Evolutionary conservation across 2,329 filamentous ascomycete genomes (phyloP).

Genomic region (Colletotrichum destructivum): DNA sequence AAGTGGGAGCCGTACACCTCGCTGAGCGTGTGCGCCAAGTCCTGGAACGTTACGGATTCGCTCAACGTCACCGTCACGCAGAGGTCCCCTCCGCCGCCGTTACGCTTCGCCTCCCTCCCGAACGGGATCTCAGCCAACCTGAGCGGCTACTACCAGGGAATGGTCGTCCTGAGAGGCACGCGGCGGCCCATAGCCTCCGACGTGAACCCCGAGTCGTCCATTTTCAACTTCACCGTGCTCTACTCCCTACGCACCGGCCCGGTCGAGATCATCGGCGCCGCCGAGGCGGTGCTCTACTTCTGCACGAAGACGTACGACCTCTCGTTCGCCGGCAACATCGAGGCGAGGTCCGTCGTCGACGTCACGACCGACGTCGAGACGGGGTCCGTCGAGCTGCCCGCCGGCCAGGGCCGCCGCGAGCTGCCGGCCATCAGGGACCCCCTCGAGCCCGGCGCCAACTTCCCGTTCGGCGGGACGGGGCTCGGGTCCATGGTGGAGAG

Average conservation of each 20-base stretch:
- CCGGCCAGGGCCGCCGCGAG: constrained; percentile 1
- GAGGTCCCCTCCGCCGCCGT: not conserved
- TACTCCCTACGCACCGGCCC: constrained; percentile 8
- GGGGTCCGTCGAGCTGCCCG: constrained; percentile 9
- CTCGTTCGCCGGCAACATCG: constrained; percentile 15
- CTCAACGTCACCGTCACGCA: not conserved
- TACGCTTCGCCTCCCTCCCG: not conserved
- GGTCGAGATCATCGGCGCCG: constrained; percentile 10
- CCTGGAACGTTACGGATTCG: not conserved
- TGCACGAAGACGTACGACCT: constrained; percentile 40
- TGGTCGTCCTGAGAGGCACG: not conserved
- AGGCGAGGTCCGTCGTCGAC: constrained; percentile 7
- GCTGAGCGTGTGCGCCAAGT: constrained; percentile 23
- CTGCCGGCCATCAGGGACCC: constrained; percentile 18
- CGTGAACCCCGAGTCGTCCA: constrained; percentile 1
- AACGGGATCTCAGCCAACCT: constrained; percentile 6
- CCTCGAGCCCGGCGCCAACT: not conserved
- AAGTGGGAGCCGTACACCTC: not conserved
- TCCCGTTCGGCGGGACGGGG: constrained; percentile 1
- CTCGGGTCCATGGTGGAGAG: not conserved
- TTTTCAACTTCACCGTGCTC: constrained; percentile 30
- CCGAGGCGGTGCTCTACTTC: constrained; percentile 40
- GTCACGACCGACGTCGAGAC: constrained; percentile 10
- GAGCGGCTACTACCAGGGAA: not conserved
- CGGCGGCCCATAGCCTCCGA: not conserved